phyloP scores from a whole-genome alignment of 768 basidiomycete genomes.

The Leucosporidium yakuticum region DNA sequence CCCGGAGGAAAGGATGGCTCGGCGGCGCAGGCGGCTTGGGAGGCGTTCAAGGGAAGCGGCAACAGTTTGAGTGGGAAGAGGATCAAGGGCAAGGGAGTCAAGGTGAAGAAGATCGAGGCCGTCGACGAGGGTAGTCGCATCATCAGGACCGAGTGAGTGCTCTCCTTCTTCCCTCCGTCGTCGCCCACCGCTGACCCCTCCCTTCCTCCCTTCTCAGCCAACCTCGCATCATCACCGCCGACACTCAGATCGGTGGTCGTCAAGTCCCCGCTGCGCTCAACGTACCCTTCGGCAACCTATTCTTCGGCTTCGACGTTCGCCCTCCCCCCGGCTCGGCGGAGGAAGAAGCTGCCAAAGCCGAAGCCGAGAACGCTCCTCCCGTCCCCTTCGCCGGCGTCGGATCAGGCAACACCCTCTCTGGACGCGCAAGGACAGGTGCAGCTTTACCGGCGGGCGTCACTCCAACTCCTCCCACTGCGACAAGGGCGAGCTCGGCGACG shows the following conservation, averaged over 20 bases:
- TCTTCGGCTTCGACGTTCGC: conserved; percentile 86
- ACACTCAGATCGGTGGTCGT: conserved; percentile 61
- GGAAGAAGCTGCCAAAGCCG: conserved; percentile 37
- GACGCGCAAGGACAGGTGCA: conserved; percentile 14
- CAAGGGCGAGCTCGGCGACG: background rate
- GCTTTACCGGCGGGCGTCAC: conserved; percentile 46
- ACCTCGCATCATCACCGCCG: conserved; percentile 75
- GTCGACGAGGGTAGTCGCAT: conserved; percentile 80
- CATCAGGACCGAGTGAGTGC: conserved; percentile 74
- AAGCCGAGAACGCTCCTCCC: conserved; percentile 12
- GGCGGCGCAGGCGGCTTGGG: conserved; percentile 41
- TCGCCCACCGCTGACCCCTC: background rate
- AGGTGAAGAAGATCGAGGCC: conserved; percentile 71
- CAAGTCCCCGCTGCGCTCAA: conserved; percentile 85
- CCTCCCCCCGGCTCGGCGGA: conserved; percentile 39
- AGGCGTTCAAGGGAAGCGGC: conserved; percentile 93
- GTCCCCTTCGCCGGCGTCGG: conserved; percentile 49
- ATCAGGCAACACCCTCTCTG: conserved; percentile 25
- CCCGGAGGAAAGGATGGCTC: conserved; percentile 51
- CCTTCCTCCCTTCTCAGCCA: conserved; percentile 51
- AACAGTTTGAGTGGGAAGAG: conserved; percentile 83
- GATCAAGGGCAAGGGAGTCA: conserved; percentile 92
- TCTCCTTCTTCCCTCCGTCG: background rate
- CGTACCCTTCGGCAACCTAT: conserved; percentile 86
- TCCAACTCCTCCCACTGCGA: background rate